Base-by-base conservation (phyloP, 768 basidiomycete species). In the Butyriboletus loyo region DNA sequence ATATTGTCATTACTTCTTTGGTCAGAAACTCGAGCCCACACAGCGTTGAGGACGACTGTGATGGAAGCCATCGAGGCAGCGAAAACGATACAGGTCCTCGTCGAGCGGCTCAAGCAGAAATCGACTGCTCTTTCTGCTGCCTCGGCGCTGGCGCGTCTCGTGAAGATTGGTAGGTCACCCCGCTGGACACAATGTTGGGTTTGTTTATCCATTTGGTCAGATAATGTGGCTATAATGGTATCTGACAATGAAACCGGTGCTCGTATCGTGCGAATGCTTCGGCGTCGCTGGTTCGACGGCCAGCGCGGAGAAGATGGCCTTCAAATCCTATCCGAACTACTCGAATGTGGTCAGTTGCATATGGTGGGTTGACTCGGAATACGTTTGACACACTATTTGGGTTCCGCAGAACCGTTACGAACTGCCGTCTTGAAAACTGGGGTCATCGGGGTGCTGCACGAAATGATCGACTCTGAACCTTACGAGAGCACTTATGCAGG, bases 241-340 rank as follows among this genome's bases (percentile, higher is more conserved):
- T 53, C 50, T 17, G 34, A 48, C 3, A 40, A 55, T 4, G n/a
- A 46, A 10, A 41, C 43, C 0, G 51, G 54, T 19, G 57, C 49
- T 13, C 27, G 41, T 14, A 58, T 68, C 30, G 7, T 64, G 22
- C 28, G 37, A 7, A 68, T 67, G 66, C 47, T 67, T 28, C 51
- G 28, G 41, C 57, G 55, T 44, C 56, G 64, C 37, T 64, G 66
- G 64, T 67, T 68, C n/a, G 66, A 68, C 19, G 65, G 57, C 10
- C 14, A 54, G n/a, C 52, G 47, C 1, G 64, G 64, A 32, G 66
- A 66, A 56, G 66, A 67, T 25, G 62, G 62, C 21, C 48, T 67
- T 1, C 52, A 50, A 24, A 57, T 58, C n/a, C 37, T 67, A 1
- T 50, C 48, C 5, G 40, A 54, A 27, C 15, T 68, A 5, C 42